Conservation (phyloP, 2,329 filamentous ascomycete species). For the Beauveria varroae region DNA sequence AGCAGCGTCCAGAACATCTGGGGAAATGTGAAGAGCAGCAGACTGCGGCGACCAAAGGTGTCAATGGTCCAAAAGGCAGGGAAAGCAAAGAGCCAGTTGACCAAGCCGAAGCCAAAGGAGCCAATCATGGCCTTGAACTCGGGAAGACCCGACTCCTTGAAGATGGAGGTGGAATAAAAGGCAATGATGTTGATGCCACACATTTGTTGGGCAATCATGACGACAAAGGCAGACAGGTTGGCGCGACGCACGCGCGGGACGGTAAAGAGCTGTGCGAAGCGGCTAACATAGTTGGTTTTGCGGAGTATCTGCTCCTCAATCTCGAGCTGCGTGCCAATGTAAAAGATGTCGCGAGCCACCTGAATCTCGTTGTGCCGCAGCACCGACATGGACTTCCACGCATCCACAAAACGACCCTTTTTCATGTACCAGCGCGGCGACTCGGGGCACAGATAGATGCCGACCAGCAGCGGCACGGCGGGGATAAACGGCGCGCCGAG, state of each 20-base stretch:
- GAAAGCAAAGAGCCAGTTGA: constrained; percentile 51
- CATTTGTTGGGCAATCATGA: constrained; percentile 75
- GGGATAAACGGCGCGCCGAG: constrained; percentile 58
- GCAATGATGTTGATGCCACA: constrained; percentile 67
- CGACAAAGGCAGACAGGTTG: constrained; percentile 66
- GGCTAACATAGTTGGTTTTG: constrained; percentile 49
- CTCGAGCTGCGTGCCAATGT: constrained; percentile 56
- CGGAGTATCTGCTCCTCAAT: constrained; percentile 47
- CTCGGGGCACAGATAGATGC: constrained; percentile 61
- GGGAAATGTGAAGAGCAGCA: constrained; percentile 38
- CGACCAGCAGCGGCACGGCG: constrained; percentile 45
- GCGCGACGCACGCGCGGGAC: constrained; percentile 65
- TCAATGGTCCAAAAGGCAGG: constrained; percentile 55
- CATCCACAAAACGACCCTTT: constrained; percentile 53
- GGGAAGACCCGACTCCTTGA: constrained; percentile 48
- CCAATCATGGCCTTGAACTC: constrained; percentile 49
- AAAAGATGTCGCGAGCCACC: constrained; percentile 56
- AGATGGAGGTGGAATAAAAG: constrained; percentile 64
- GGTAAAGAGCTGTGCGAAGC: constrained; percentile 60
- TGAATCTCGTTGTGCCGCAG: constrained; percentile 49
- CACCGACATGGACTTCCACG: constrained; percentile 46
- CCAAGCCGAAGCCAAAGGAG: constrained; percentile 50
- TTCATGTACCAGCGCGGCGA: constrained; percentile 61
- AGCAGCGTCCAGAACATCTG: constrained; percentile 36
- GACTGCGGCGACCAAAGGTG: constrained; percentile 45